Evolutionary conservation across 2,329 filamentous ascomycete genomes (phyloP).

Genomic region (Apiospora pterosperma): DNA sequence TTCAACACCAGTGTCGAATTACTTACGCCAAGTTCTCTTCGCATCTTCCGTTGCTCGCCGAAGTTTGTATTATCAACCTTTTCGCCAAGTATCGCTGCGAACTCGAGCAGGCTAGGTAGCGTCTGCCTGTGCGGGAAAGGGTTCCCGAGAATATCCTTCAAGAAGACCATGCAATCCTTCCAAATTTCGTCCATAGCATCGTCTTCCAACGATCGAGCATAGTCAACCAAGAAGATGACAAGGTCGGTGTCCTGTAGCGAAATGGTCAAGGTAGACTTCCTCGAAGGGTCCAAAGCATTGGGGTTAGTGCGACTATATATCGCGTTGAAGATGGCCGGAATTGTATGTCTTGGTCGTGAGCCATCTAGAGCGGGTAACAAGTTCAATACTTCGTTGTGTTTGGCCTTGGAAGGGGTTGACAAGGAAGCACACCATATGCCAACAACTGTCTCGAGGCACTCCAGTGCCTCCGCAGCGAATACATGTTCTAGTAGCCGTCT

Average conservation of each 20-base stretch:
- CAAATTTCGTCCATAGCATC: conserved; percentile 98
- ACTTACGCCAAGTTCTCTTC: conserved; percentile 78
- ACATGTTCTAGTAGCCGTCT: conserved; percentile 87
- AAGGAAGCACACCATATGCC: conserved; percentile 70
- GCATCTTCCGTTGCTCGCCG: conserved; percentile 89
- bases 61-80: conserved; percentile 99
- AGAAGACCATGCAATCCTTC: conserved; percentile 87
- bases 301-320: conserved; percentile 95
- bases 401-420: conserved; percentile 41
- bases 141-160: conserved; percentile 86
- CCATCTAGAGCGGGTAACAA: conserved; percentile 88
- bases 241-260: conserved; percentile 80
- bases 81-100: conserved; percentile 83
- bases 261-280: conserved; percentile 86
- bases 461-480: conserved; percentile 86
- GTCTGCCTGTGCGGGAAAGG: conserved; percentile 94
- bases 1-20: conserved; percentile 16
- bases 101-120: conserved; percentile 79
- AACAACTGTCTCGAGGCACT: conserved; percentile 88
- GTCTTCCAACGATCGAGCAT: conserved; percentile 85
- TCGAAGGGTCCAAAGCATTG: conserved; percentile 68
- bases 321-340: conserved; percentile 92
- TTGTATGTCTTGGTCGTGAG: conserved; percentile 83
- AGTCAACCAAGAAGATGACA: conserved; percentile 85
- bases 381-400: conserved; percentile 69